Evolutionary conservation across 1,284 basidiomycete genomes (phyloP).

Genomic region (Marasmius fiardii): DNA sequence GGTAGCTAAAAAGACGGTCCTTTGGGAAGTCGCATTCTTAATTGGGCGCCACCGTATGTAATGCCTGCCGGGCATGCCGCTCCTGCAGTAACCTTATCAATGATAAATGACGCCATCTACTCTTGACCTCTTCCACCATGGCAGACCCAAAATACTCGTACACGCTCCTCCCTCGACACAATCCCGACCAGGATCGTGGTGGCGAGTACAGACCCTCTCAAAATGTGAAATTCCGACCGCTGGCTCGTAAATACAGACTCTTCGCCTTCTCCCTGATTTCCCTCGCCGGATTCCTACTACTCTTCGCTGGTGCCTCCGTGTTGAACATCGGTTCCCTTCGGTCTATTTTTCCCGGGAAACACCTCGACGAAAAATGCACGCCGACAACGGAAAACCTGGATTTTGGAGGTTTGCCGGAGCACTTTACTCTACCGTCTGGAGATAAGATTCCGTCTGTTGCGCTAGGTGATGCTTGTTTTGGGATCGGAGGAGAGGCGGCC

Average conservation of each 20-base stretch:
- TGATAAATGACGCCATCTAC: neutral
- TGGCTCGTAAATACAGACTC: no score
- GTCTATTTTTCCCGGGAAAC: neutral
- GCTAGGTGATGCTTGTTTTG: constrained; percentile 43
- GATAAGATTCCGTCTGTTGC: constrained; percentile 61
- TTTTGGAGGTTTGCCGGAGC: constrained; percentile 33
- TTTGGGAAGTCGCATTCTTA: no score
- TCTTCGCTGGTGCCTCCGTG: neutral
- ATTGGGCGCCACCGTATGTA: no score
- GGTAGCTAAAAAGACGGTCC: no score
- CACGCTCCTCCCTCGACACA: neutral
- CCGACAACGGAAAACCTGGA: neutral
- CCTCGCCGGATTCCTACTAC: no score
- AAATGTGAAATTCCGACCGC: no score
- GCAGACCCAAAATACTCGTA: neutral
- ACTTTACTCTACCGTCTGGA: constrained; percentile 57
- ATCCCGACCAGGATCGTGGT: neutral
- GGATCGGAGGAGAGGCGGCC: neutral
- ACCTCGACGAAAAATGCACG: neutral
- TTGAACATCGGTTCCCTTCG: neutral
- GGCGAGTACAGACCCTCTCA: neutral
- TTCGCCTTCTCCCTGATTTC: no score
- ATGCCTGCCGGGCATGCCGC: no score
- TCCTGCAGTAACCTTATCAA: no score
- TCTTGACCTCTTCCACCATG: neutral